These are phyloP conservation scores for Colletotrichum cereale DNA, from an alignment of 2,329 filamentous ascomycete species.

Conservation along the genomic window DNA sequence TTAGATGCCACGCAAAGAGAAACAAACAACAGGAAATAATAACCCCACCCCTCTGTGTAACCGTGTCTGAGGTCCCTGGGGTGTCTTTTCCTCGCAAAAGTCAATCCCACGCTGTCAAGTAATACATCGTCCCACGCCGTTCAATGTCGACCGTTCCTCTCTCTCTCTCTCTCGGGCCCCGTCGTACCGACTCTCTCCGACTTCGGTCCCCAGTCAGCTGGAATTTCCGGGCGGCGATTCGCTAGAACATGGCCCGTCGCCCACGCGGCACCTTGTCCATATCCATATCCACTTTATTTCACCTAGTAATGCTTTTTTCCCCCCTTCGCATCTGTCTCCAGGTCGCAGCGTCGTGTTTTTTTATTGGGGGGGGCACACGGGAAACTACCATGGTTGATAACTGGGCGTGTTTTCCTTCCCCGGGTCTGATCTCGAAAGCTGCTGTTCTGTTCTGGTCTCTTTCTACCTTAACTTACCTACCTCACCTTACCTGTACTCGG, in stretches of 20 bases:
- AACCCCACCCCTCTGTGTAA: background rate
- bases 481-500: background rate
- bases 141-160: background rate
- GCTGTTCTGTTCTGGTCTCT: slow-evolving; percentile 4
- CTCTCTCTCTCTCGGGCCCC: slow-evolving; percentile 31
- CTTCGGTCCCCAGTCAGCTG: slow-evolving; percentile 39
- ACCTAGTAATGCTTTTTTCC: background rate
- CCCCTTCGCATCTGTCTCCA: slow-evolving; percentile 1
- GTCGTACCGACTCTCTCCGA: slow-evolving; percentile 40
- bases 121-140: background rate
- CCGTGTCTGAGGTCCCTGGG: background rate
- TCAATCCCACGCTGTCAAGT: slow-evolving; percentile 11
- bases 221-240: slow-evolving; percentile 36
- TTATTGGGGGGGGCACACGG: background rate
- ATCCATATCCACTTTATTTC: slow-evolving; percentile 19
- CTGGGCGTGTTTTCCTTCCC: slow-evolving; percentile 18
- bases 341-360: background rate
- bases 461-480: background rate
- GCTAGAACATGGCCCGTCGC: slow-evolving; percentile 12
- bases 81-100: background rate
- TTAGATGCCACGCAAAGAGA: background rate
- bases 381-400: slow-evolving; percentile 22
- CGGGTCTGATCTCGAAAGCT: background rate
- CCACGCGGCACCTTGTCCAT: background rate
- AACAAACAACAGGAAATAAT: background rate